phyloP scores from a whole-genome alignment of 1,284 basidiomycete genomes.

The Microbotryomycetes sp. region DNA sequence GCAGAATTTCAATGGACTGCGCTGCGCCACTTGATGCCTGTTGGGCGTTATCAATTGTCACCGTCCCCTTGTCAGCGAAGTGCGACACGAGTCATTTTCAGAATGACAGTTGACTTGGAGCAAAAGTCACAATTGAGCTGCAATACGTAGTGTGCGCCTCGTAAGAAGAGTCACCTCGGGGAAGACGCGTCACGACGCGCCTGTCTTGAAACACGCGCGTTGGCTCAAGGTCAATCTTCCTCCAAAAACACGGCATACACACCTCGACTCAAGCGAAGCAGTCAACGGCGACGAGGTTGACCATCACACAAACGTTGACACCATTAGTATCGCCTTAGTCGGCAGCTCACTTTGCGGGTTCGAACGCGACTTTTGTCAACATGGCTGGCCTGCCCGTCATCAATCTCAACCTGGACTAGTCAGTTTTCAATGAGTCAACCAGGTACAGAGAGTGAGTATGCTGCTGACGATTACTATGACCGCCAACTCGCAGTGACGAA shows the following conservation, averaged over 20 bases:
- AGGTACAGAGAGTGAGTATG: constrained; percentile 8
- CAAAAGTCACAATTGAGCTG: no score
- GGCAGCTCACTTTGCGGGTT: no score
- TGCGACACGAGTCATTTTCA: no score
- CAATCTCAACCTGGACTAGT: constrained; percentile 52
- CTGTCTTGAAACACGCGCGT: neutral
- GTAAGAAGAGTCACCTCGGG: no score
- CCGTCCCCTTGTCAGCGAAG: no score
- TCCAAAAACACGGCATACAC: neutral
- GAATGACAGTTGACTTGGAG: no score
- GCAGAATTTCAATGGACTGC: no score
- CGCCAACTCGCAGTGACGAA: constrained; percentile 49
- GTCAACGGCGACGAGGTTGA: neutral
- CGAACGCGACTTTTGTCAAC: neutral
- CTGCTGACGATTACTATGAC: constrained; percentile 13
- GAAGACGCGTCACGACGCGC: neutral
- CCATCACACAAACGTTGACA: neutral
- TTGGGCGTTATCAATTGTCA: no score
- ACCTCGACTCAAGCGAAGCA: neutral
- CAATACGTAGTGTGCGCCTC: no score
- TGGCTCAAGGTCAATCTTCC: neutral
- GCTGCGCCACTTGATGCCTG: no score
- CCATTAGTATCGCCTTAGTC: neutral
- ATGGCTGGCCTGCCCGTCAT: constrained; percentile 49
- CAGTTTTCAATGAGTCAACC: constrained; percentile 2